Evolutionary conservation across 2,329 filamentous ascomycete species (phyloP), one percentile per base, ranked within the genome.

Genomic region (Trichoderma atroviride): DNA sequence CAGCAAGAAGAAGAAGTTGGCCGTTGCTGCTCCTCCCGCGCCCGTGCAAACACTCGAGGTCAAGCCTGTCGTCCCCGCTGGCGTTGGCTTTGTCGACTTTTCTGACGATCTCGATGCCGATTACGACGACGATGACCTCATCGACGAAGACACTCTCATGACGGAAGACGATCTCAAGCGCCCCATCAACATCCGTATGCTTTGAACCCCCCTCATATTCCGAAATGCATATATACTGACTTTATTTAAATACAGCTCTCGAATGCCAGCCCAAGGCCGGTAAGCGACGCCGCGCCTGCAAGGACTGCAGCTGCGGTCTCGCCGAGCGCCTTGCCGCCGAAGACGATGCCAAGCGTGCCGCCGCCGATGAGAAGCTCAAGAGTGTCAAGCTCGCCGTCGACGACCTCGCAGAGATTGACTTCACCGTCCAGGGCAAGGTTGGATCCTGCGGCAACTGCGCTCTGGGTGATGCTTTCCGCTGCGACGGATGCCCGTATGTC

Each of bases 351-450:
- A 87, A 93, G 69, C 85, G 93, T 59, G 88, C 89, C 76, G 85
- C 89, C n/a, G 84, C 93, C 70, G 78, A 82, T 69, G 78, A 78
- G 66, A 91, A 91, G 79, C 86, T 97, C 58, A 88, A 87, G 61
- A 85, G 89, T 24, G 83, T 93, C 71, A 92, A 92, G 81, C 85
- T 97, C 63, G 88, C 86, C 61, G 84, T 88, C 0, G 90, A 93
- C 75, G 96, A 99, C 78, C 83, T 99, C 58, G 77, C 79, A 63
- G 95, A 98, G 80, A 86, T 98, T 10, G 96, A 99, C 81, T 98
- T 99, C 78, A 99, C 96, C 0, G 93, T 98, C n/a, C 87, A 97
- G 80, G 96, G 96, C 74, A 98, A 97, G 83, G 92, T 95, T 6
- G 95, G 96, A 67, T 96, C 92, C 22, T 99, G 96, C 79, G 93